phyloP scores from a whole-genome alignment of 177 flowering plant genomes.

The Vitis hybrid region DNA sequence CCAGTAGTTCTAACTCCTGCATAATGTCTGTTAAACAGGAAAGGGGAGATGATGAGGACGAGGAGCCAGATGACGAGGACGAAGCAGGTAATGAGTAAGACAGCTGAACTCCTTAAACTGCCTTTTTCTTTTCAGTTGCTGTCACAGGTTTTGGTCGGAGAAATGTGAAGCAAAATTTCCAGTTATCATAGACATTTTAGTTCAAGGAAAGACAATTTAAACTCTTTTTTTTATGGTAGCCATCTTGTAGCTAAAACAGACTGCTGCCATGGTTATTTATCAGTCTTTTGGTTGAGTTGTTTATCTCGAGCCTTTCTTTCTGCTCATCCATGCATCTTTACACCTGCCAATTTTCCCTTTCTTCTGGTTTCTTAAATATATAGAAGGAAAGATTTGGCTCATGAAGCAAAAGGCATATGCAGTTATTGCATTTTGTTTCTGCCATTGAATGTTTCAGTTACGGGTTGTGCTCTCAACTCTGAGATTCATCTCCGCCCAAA shows the following conservation, averaged over 20 bases:
- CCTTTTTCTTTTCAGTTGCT: not conserved
- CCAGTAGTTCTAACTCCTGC: not conserved
- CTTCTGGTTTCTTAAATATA: no score
- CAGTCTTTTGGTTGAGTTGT: no score
- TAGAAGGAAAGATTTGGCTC: no score
- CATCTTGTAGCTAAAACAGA: conserved; percentile 5
- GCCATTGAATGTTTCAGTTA: no score
- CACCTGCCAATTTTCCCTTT: no score
- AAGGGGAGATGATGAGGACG: conserved; percentile 17
- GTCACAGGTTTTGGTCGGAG: conserved; percentile 5
- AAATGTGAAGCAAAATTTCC: not conserved
- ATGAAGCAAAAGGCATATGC: no score
- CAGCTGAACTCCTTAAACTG: not conserved
- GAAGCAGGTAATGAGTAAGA: conserved; percentile 9
- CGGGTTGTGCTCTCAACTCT: no score
- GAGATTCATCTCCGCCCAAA: no score
- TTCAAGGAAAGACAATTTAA: not conserved
- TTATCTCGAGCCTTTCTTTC: no score
- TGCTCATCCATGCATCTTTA: no score
- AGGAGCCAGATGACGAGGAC: conserved; percentile 7
- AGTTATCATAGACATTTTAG: not conserved
- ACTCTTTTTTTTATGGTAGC: not conserved
- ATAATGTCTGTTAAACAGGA: conserved; percentile 7
- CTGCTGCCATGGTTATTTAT: conserved; percentile 2
- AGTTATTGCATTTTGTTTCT: no score